Conservation (phyloP, 352 stramenopile genomes). For the Globisporangium paroecandrum region DNA sequence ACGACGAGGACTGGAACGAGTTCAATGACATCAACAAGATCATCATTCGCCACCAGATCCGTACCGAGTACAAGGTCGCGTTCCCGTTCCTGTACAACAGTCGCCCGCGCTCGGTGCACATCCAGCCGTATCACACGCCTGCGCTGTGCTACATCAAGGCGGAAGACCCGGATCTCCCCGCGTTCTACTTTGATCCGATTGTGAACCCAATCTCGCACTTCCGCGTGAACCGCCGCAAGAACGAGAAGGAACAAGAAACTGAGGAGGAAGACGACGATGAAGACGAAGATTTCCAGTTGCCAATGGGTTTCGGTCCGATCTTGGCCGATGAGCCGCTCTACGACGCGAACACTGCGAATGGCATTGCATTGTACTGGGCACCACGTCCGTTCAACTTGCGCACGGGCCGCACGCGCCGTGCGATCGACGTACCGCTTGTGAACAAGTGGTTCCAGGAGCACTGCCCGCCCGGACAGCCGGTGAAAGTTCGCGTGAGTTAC, state of each 20-base stretch:
- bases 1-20: constrained; percentile 99
- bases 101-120: constrained; percentile 92
- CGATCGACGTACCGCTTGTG: constrained; percentile 98
- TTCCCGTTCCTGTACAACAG: constrained; percentile 99
- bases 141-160: constrained; percentile 97
- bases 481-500: constrained; percentile 99
- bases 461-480: constrained; percentile 96
- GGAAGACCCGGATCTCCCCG: constrained; percentile 92
- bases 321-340: constrained; percentile 93
- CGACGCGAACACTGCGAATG: constrained; percentile 93
- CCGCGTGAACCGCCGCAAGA: constrained; percentile 62
- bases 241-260: constrained; percentile 38
- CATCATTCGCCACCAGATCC: constrained; percentile 98
- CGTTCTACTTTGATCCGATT: constrained; percentile 97
- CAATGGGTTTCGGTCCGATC: constrained; percentile 87
- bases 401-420: constrained; percentile 93
- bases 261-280: constrained; percentile 76
- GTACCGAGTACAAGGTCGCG: constrained; percentile 99
- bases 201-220: constrained; percentile 98
- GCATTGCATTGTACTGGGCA: constrained; percentile 98
- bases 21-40: constrained; percentile 99
- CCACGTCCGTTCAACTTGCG: constrained; percentile 97
- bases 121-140: constrained; percentile 96
- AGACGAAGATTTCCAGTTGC: constrained; percentile 88
- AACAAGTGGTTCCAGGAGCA: constrained; percentile 99